Conservation (phyloP, 805 yeast genomes). For the Sugiyamaella qingdaonensis region DNA sequence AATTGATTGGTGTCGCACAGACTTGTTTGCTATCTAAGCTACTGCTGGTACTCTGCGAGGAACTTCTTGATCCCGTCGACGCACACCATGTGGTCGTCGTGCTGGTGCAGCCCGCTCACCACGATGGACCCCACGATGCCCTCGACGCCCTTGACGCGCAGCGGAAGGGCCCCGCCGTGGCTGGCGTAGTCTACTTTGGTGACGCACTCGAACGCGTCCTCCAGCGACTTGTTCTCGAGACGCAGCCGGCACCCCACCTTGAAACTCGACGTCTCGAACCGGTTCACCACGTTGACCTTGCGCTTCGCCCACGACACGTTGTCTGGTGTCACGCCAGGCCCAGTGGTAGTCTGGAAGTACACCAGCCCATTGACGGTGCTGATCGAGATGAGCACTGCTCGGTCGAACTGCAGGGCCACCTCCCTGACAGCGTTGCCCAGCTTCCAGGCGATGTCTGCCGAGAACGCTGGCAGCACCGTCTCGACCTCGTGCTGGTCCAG, state of each 20-base stretch:
- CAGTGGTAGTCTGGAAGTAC: slow-evolving; percentile 27
- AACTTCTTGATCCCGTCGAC: slow-evolving; percentile 22
- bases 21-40: too few species aligned
- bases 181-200: slow-evolving; percentile 24
- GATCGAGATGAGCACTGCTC: slow-evolving; percentile 28
- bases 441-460: slow-evolving; percentile 65
- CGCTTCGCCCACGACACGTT: slow-evolving; percentile 30
- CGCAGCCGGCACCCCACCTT: slow-evolving; percentile 28
- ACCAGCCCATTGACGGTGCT: slow-evolving; percentile 23
- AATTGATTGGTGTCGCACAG: too few species aligned
- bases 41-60: neutral
- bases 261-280: slow-evolving; percentile 27
- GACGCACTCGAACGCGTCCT: slow-evolving; percentile 20
- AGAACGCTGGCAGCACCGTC: slow-evolving; percentile 26
- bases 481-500: slow-evolving; percentile 27
- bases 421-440: slow-evolving; percentile 71
- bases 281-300: slow-evolving; percentile 26
- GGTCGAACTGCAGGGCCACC: slow-evolving; percentile 52
- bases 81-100: slow-evolving; percentile 28
- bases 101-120: slow-evolving; percentile 30
- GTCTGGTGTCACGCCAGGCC: slow-evolving; percentile 30
- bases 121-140: slow-evolving; percentile 29
- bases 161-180: slow-evolving; percentile 33
- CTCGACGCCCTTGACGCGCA: slow-evolving; percentile 30
- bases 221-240: slow-evolving; percentile 18